Base-by-base conservation (phyloP, 2,329 filamentous ascomycete genomes). In the Diaporthe amygdali region DNA sequence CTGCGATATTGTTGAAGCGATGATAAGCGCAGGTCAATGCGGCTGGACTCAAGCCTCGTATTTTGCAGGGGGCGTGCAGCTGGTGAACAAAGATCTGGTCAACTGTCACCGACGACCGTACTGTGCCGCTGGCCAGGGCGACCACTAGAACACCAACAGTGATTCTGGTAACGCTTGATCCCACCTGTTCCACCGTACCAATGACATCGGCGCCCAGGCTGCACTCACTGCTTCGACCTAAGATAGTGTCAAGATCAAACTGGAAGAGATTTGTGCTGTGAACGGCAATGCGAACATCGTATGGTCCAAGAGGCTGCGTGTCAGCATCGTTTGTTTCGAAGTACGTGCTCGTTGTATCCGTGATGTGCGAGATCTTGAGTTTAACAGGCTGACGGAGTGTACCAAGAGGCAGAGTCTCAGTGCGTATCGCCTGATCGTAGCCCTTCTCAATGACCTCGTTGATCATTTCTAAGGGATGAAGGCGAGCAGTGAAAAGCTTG, bases 361-460 rank as follows among this genome's bases (percentile, higher is more conserved):
- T 69, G 2, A 75, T 37, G 2, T 71, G 66, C 1, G 66, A 41
- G 1, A 70, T 8, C 27, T 76, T 75, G 20, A 79, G 70, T 63
- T 71, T 74, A 66, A 76, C 17, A 2, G 73, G 72, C 22, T 44
- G 64, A 8, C 47, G 20, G 4, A 51, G 32, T 2, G 52, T 15
- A 10, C 12, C 54, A n/a, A 72, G 27, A 15, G 69, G 32, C n/a
- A 66, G 2, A 3, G 66, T 44, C 22, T 59, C 46, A 15, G 73
- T 22, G 8, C 66, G 55, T 1, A 68, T n/a, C 3, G 64, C 69
- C 9, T 66, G 44, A 5, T 70, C 47, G 2, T n/a, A 5, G 15
- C 74, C 74, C 3, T 71, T 68, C 73, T 88, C 86, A 2, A 89
- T 82, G n/a, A 85, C 71, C 6, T 75, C 75, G 72, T 88, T 89